Percentiles rank a stretch among this genome's conserved stretches.
Conservation (phyloP, 768 basidiomycete genomes). For the Russula virescens region DNA sequence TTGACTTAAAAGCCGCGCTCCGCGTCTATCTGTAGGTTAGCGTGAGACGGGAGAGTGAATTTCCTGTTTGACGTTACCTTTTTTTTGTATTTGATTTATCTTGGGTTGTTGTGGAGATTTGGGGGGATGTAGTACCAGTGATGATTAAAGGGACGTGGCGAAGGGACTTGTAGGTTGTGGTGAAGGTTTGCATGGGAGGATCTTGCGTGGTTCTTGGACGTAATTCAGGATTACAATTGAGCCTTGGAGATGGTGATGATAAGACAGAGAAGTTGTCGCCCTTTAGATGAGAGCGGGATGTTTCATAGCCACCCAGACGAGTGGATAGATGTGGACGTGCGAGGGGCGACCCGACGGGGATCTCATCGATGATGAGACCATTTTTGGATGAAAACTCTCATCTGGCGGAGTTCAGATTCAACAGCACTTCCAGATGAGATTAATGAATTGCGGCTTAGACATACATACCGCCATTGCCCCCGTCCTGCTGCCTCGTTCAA, state of each 20-base stretch:
- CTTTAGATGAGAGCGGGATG: neutral
- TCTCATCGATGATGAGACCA: no score
- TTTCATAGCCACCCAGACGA: conserved; percentile 1
- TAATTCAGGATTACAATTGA: neutral
- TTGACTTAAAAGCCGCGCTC: neutral
- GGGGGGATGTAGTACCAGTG: neutral
- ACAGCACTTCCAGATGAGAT: no score
- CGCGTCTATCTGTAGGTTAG: neutral
- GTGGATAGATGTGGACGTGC: neutral
- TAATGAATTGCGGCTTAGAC: no score
- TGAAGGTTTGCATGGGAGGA: neutral
- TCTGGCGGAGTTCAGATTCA: no score
- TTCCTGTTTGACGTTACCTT: neutral
- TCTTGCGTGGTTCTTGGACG: no score
- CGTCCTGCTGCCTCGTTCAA: no score
- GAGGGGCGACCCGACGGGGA: no score
- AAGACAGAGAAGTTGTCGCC: neutral
- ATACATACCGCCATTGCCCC: no score
- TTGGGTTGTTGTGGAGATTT: neutral
- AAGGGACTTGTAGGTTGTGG: conserved; percentile 5
- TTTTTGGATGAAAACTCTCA: no score
- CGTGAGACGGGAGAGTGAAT: neutral
- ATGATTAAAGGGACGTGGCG: neutral
- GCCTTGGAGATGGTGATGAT: neutral
- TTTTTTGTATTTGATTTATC: neutral